Conservation (phyloP, 192 early-diverging fungal species). For the Jimgerdemannia flammicorona region DNA sequence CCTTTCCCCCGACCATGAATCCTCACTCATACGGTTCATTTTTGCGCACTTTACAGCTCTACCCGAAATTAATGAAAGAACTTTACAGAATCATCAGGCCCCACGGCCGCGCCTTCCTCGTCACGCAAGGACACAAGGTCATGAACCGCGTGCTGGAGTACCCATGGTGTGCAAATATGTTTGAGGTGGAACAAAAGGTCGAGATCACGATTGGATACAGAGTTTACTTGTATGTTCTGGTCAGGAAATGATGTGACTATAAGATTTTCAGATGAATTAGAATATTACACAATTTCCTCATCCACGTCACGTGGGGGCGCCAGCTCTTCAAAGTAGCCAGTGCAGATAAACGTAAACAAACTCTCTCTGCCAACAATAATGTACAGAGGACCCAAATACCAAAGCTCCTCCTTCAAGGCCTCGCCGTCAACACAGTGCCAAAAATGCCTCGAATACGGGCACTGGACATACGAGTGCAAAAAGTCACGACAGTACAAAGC, state of each 20-base stretch:
- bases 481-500: conserved; percentile 38
- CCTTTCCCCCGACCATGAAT: no score
- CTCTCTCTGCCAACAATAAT: neutral
- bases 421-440: conserved; percentile 51
- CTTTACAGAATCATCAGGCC: conserved; percentile 26
- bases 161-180: conserved; percentile 19
- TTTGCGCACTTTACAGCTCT: conserved; percentile 28
- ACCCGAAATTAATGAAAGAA: conserved; percentile 36
- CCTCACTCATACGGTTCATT: neutral
- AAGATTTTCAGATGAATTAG: no score
- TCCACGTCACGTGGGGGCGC: no score
- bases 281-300: no score
- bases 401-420: conserved; percentile 6
- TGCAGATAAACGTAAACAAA: no score
- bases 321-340: no score
- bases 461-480: conserved; percentile 56
- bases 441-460: conserved; percentile 54
- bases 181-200: neutral
- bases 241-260: neutral
- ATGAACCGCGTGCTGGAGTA: conserved; percentile 32
- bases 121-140: conserved; percentile 43
- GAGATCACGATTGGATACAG: conserved; percentile 18
- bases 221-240: conserved; percentile 23
- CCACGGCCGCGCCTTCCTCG: conserved; percentile 32
- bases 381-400: neutral